These are phyloP conservation scores for Hypsizygus ulmarius DNA, from an alignment of 1,284 basidiomycete species.

Conservation along the genomic window DNA sequence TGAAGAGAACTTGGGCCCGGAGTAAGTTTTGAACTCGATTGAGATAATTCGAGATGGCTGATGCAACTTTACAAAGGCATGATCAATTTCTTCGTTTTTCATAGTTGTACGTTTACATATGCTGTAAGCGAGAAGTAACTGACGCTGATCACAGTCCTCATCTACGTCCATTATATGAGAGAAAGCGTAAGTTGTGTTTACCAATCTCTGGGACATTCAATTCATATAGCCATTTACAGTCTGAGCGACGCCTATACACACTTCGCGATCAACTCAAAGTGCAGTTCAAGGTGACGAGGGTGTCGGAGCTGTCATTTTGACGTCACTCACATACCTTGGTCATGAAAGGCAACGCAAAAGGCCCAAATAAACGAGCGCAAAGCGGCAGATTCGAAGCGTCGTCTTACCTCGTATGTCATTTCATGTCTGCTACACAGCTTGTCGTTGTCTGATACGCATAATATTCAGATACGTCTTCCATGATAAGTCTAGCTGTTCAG, in stretches of 20 bases:
- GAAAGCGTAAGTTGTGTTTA: constrained; percentile 36
- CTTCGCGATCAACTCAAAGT: constrained; percentile 64
- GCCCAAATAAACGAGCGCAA: constrained; percentile 83
- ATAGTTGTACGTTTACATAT: constrained; percentile 45
- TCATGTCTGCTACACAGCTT: constrained; percentile 3
- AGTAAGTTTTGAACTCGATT: constrained; percentile 39
- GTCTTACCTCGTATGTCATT: constrained; percentile 69
- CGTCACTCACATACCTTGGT: constrained; percentile 2
- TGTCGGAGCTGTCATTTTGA: background rate
- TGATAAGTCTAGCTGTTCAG: constrained; percentile 44
- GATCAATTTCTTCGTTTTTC: constrained; percentile 67
- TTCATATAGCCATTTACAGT: constrained; percentile 25
- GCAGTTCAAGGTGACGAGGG: constrained; percentile 46
- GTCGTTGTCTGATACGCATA: constrained; percentile 7
- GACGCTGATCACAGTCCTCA: constrained; percentile 32
- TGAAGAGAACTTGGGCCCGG: constrained; percentile 47
- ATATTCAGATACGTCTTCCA: constrained; percentile 68
- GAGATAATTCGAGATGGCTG: constrained; percentile 1
- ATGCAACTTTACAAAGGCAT: constrained; percentile 39
- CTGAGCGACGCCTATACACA: constrained; percentile 42
- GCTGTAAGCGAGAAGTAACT: background rate
- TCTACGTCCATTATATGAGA: constrained; percentile 57
- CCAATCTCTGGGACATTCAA: constrained; percentile 1
- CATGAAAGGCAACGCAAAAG: constrained; percentile 66
- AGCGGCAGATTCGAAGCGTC: constrained; percentile 76